Percentiles rank a stretch among this genome's conserved stretches.
These are phyloP conservation scores for Fusarium sambucinum DNA, from an alignment of 2,329 filamentous ascomycete species.

Conservation along the genomic window DNA sequence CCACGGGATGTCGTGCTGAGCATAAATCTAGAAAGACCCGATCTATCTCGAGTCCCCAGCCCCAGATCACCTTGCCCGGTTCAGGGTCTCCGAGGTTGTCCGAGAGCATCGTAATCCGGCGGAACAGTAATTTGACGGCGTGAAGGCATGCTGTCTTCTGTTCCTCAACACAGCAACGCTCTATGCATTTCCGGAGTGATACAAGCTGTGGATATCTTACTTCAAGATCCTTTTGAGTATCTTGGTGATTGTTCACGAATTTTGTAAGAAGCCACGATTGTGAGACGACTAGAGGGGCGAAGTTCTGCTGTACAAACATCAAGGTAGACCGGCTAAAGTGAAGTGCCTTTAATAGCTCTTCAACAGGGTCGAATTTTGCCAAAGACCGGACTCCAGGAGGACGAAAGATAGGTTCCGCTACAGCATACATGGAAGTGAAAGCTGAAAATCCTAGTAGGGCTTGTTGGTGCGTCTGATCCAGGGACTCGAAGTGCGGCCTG, in stretches of 20 bases:
- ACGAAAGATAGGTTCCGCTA: not conserved
- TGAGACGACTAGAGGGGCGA: not conserved
- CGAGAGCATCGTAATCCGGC: not conserved
- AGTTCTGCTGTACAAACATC: not conserved
- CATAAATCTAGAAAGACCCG: not conserved
- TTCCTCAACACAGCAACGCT: not conserved
- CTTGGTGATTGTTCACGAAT: not conserved
- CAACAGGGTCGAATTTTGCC: not conserved
- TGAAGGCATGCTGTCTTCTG: not conserved
- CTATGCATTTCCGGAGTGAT: not conserved
- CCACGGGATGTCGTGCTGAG: not conserved
- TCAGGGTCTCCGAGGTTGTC: not conserved
- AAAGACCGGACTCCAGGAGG: not conserved
- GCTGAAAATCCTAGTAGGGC: not conserved
- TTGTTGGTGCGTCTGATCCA: not conserved
- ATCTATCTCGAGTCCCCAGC: not conserved
- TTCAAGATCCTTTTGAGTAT: not conserved
- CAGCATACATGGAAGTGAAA: not conserved
- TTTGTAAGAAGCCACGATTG: not conserved
- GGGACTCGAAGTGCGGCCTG: not conserved
- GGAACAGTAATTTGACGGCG: not conserved
- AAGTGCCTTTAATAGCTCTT: not conserved
- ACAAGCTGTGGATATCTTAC: not conserved
- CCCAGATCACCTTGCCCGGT: not conserved
- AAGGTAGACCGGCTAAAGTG: not conserved